Percentiles rank a stretch among this genome's conserved stretches.
Conservation (phyloP, 2,329 filamentous ascomycete genomes). For the Corynespora cassiicola region DNA sequence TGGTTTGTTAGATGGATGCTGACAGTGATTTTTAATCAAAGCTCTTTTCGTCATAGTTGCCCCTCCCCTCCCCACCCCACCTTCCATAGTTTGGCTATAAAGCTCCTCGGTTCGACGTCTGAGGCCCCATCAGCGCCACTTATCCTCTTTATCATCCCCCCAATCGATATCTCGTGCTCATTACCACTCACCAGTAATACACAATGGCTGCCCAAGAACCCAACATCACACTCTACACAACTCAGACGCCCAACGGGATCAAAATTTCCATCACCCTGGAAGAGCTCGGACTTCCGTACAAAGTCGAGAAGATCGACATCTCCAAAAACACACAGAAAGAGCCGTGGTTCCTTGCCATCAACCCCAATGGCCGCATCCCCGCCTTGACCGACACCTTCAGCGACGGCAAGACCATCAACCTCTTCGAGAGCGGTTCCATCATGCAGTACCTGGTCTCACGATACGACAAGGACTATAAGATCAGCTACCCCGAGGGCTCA, state of each 20-base stretch:
- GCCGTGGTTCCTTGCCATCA: conserved; percentile 88
- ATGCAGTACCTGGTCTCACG: conserved; percentile 82
- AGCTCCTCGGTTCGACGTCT: conserved; percentile 2
- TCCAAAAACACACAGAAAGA: conserved; percentile 81
- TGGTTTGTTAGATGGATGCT: too few relatives aligned
- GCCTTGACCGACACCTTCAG: conserved; percentile 78
- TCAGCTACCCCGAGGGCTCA: conserved; percentile 76
- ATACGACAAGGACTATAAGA: conserved; percentile 82
- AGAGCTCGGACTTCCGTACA: conserved; percentile 83
- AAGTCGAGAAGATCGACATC: conserved; percentile 75
- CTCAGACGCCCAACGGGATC: conserved; percentile 86
- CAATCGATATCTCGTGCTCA: too few relatives aligned
- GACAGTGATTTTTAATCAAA: conserved; percentile 33
- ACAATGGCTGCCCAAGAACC: conserved; percentile 47
- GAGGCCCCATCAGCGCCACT: too few relatives aligned
- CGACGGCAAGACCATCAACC: conserved; percentile 73
- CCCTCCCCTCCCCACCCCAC: conserved; percentile 28
- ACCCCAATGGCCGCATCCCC: conserved; percentile 91
- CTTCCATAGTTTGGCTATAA: conserved; percentile 8
- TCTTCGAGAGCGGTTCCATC: conserved; percentile 87
- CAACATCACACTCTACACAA: conserved; percentile 82
- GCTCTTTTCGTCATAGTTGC: conserved; percentile 31
- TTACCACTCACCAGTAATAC: too few relatives aligned
- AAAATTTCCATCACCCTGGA: conserved; percentile 88
- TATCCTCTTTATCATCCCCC: too few relatives aligned